Base-by-base conservation (phyloP, 352 stramenopile species). In the Phytophthora chlamydospora region DNA sequence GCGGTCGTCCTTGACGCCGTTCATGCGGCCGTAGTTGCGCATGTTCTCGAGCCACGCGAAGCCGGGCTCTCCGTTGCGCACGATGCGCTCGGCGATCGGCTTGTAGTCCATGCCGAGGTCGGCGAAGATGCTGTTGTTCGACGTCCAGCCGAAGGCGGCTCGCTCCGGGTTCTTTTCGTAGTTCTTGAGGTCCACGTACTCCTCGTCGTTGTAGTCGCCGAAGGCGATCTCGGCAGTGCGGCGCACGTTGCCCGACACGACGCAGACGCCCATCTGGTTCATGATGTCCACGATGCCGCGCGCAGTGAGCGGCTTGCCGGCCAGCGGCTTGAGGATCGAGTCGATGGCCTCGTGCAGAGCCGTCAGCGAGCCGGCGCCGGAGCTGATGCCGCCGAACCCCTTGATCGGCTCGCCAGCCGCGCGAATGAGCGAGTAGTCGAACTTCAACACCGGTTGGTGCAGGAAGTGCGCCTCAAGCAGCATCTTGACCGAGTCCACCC, bases 41-140 rank as follows among this genome's bases (percentile, higher is more conserved):
- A 98, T 98, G 63, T 98, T 98, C 33, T 97, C 84, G 13, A 98
- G 75, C 93, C 93, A 98, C n/a, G 90, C 91, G 45, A 98, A 97
- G 6, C 93, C 93, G 14, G 93, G 93, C 66, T 98, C 93, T 33
- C 93, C 93, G 51, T 98, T 98, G 44, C 71, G 60, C 29, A 85
- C 65, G 33, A 98, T 90, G 13, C 88, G 88, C 51, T 96, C 62
- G 29, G 83, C 90, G 54, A 98, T 92, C 32, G 83, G 75, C 4
- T 58, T 70, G 73, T 98, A 98, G 63, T 97, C 83, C 93, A 98
- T 98, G 33, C 93, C 93, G 14, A 98, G 58, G 11, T 88, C 67
- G 0, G 92, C 92, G 57, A 98, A 96, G n/a, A 98, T 88, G 46
- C 80, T 96, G 72, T 98, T 98, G 83, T 98, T 98, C 13, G 85